Conservation (phyloP, 2,329 filamentous ascomycete genomes). For the Penicillium sp. region DNA sequence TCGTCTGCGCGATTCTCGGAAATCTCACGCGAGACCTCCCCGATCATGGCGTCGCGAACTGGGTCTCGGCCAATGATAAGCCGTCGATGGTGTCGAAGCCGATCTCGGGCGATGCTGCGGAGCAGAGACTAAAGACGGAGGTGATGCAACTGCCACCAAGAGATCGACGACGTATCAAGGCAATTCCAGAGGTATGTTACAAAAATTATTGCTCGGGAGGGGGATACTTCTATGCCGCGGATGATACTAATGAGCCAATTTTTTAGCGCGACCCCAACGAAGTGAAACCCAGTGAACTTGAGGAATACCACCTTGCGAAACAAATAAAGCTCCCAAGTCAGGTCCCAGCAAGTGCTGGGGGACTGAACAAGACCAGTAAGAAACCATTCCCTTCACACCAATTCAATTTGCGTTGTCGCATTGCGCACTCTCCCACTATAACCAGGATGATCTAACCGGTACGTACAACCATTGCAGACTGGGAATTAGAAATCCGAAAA, state of each 20-base stretch:
- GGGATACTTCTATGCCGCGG: not conserved
- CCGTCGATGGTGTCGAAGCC: slow-evolving; percentile 51
- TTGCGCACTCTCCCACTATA: not conserved
- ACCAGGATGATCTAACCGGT: slow-evolving; percentile 15
- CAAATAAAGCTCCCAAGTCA: slow-evolving; percentile 59
- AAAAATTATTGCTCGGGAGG: not conserved
- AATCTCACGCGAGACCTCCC: slow-evolving; percentile 62
- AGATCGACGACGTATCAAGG: slow-evolving; percentile 60
- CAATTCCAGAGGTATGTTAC: slow-evolving; percentile 48
- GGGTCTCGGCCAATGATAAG: slow-evolving; percentile 62
- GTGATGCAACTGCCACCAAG: slow-evolving; percentile 62
- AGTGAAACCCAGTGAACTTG: slow-evolving; percentile 33
- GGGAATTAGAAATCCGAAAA: slow-evolving; percentile 66
- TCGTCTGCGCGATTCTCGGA: slow-evolving; percentile 59
- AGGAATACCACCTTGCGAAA: slow-evolving; percentile 47
- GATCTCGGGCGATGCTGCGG: slow-evolving; percentile 59
- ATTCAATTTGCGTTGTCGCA: slow-evolving; percentile 6
- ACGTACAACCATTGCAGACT: slow-evolving; percentile 42
- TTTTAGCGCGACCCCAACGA: slow-evolving; percentile 39
- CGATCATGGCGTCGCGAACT: slow-evolving; percentile 62
- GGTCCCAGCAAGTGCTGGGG: slow-evolving; percentile 67
- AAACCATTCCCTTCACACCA: slow-evolving; percentile 11
- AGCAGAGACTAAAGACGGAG: slow-evolving; percentile 64
- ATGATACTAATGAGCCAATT: slow-evolving; percentile 9
- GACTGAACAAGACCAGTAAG: slow-evolving; percentile 77